Base-by-base conservation (phyloP, 176 grass and related monocot genomes). In the Eleusine indica region DNA sequence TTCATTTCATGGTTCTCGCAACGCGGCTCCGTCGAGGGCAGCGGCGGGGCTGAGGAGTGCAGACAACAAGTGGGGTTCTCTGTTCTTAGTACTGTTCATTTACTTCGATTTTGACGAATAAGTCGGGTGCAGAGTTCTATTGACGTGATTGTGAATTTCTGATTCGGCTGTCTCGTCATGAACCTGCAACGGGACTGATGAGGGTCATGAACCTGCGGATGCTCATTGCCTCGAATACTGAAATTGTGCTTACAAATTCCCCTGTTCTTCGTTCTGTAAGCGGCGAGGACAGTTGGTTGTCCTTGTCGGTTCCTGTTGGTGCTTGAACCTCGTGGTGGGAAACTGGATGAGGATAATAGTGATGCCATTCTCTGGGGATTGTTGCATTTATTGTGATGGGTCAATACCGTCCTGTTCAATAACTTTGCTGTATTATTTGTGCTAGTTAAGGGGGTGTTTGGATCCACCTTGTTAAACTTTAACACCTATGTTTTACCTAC, bases 311-410 rank as follows among this genome's bases (percentile, higher is more conserved):
- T 25, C 21, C 41, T 60, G 47, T 12, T 29, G 37, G 39, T 60
- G 38, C 75, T 83, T 13, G 9, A 54, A 77, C 8, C 38, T 57
- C 7, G 2, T 78, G 15, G 46, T 18, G 37, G 13, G 5, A 48
- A 42, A 21, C 32, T 73, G 18, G 54, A 66, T 46, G 19, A 28
- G 11, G 44, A 72, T 64, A 38, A n/a, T 44, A 7, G 9, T 25
- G 69, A 70, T 75, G 25, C 18, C 10, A 21, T 30, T 32, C 19
- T 88, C 66, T 19, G 41, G 38, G n/a, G 29, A 29, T 29, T 73
- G 14, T 65, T 82, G 63, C 71, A 76, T 82, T 87, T 75, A 19
- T 87, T 74, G 13, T 61, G 39, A 49, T 62, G 71, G 60, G 21
- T 69, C 32, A 29, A 21, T 86, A 39, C 6, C 9, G 74, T 11